Evolutionary conservation across 495 filamentous ascomycete species (phyloP), one percentile per base, ranked within the genome.

Genomic region (Cercophora sp.): DNA sequence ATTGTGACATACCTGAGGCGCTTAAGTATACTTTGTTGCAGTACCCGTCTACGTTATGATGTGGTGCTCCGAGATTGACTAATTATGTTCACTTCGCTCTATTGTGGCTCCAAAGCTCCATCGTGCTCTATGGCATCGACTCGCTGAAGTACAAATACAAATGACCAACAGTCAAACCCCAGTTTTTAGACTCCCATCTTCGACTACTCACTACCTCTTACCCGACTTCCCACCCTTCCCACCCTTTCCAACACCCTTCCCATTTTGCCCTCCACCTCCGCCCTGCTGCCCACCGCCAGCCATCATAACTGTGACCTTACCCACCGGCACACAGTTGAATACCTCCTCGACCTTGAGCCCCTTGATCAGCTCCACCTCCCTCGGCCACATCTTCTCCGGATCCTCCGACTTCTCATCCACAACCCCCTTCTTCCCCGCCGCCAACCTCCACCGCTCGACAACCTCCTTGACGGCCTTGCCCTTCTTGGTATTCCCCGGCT

Each of bases 381-480:
- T 71, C 3, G 85, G 86, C 77, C 89, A 90, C 59, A 94, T 83
- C 62, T 78, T 82, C 71, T 96, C 91, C 22, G 67, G 73, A 58
- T 90, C 89, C 52, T 69, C 41, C 23, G 67, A 70, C 46, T 64
- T 68, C 61, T 79, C 76, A 58, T 88, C 85, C 4, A 87, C 56
- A 18, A 70, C 76, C 8, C 79, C 78, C 63, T 79, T 78, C 52
- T 78, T 75, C 0, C 70, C 76, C n/a, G 71, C 66, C 49, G 75
- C 81, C 1, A 77, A 72, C 52, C 85, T 77, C 91, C 93, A 96
- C 41, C 78, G 78, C 31, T 79, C 79, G 15, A 95, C 62, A 34
- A 96, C 87, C 69, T 96, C 91, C 70, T 87, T 87, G 20, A 96
- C 83, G 13, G 92, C 93, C 66, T 96, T 98, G 1, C 92, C 91